Percentiles rank a stretch among this genome's conserved stretches.
Conservation (phyloP, 371 early-diverging fungal genomes). For the Coemansia sp. region DNA sequence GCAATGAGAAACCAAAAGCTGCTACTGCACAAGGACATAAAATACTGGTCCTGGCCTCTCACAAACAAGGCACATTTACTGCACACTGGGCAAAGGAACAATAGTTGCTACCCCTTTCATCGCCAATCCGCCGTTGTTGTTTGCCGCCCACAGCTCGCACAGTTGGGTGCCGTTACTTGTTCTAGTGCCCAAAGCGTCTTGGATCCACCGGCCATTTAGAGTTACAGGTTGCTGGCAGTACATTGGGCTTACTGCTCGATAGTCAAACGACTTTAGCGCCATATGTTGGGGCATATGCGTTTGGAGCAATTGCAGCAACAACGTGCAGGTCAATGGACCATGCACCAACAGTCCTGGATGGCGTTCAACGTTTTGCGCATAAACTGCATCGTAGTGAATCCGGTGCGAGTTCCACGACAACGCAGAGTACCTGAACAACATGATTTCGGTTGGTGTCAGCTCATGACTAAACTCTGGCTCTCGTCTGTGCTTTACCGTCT, state of each 20-base stretch:
- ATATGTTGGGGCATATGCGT: conserved; percentile 46
- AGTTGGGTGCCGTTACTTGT: neutral
- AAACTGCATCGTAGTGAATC: conserved; percentile 77
- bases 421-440: conserved; percentile 82
- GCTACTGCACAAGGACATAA: neutral
- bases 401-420: conserved; percentile 81
- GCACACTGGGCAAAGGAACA: conserved; percentile 20
- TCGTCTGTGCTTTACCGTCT: conserved; percentile 50
- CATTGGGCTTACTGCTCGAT: conserved; percentile 69
- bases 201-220: conserved; percentile 55
- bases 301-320: conserved; percentile 62
- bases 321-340: conserved; percentile 77
- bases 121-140: conserved; percentile 63
- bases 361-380: conserved; percentile 67
- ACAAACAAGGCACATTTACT: conserved; percentile 2
- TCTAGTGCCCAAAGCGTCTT: conserved; percentile 29
- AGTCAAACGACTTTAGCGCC: conserved; percentile 55
- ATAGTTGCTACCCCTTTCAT: conserved; percentile 66
- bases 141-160: conserved; percentile 72
- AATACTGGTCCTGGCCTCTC: neutral
- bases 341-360: conserved; percentile 79
- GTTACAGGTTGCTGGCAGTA: conserved; percentile 59
- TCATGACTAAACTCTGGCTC: conserved; percentile 57
- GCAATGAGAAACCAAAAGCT: neutral
- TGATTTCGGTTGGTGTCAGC: conserved; percentile 64